Evolutionary conservation across 345 rosid species (phyloP), one percentile per base, ranked within the genome.

Genomic region (Dimocarpus longan): DNA sequence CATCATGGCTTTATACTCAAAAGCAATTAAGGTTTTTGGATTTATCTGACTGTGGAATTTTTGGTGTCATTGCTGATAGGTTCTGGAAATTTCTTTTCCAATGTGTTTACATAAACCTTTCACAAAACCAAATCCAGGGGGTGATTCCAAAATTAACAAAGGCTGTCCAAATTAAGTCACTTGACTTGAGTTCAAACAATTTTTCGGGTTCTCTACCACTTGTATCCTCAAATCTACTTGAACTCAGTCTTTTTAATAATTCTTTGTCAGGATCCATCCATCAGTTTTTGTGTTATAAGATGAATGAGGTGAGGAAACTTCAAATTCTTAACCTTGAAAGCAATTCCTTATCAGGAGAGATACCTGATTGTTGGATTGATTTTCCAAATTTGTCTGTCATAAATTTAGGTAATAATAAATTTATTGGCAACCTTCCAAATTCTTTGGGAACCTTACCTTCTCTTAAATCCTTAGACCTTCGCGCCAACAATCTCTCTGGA

Each of bases 1-100:
- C 87, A 0, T 5, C 18, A 0, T 86, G 87, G 89, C 60, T 86
- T 70, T 77, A 6, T 48, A 10, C 66, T 59, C 85, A 79, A 18
- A 75, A 6, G 0, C 15, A 48, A 3, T 59, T 54, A 22, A 9
- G 10, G 4, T 52, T 32, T 15, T 78, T 86, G 24, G 84, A 86
- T 67, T 54, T 84, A 26, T 82, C 87, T 1, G 15, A 54, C 15
- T 50, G 82, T 18, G 77, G 39, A 12, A 80, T 86, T 71, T 80
- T 82, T 66, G 84, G 74, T 60, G 2, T 63, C n/a, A 59, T 83
- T 15, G 82, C 84, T 1, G 0, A 16, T 6, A 83, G 84, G 88
- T 85, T 85, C 54, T 77, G 84, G 84, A 42, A 81, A 18, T 48
- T 73, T 32, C 59, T 79, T 54, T 48, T 70, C 7, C 13, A 13